Evolutionary conservation across 106 monocot species (phyloP).

Genomic region (Dioscorea zingiberensis): DNA sequence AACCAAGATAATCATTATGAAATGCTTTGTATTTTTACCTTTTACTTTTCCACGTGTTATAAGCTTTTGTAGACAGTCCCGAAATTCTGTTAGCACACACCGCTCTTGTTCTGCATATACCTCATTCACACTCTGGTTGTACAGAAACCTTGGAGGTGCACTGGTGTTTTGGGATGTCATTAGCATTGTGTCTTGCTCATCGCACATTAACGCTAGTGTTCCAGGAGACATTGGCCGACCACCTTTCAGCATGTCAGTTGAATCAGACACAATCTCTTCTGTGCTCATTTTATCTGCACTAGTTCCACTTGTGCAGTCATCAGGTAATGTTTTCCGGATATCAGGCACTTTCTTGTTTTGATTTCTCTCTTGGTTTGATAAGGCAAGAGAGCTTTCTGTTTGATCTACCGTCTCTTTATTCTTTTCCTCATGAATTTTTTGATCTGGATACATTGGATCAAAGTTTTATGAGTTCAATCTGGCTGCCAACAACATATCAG

Average conservation of each 20-base stretch:
- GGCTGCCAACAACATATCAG: too few species aligned
- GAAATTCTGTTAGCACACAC: conserved; percentile 62
- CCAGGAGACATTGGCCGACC: conserved; percentile 86
- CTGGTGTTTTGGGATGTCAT: conserved; percentile 34
- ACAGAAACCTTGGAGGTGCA: conserved; percentile 17
- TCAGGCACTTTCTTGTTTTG: conserved; percentile 18
- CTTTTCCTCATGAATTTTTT: conserved; percentile 35
- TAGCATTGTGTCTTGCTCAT: conserved; percentile 81
- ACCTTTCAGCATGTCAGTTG: conserved; percentile 30
- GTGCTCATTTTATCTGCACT: conserved; percentile 27
- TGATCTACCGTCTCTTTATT: conserved; percentile 35
- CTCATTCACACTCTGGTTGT: conserved; percentile 37
- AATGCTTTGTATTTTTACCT: conserved; percentile 47
- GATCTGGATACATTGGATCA: conserved; percentile 23
- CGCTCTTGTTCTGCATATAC: conserved; percentile 85
- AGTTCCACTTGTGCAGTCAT: conserved; percentile 40
- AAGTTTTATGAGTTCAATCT: too few species aligned
- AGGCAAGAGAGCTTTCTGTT: conserved; percentile 25
- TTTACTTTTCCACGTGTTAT: conserved; percentile 66
- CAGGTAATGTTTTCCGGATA: conserved; percentile 23
- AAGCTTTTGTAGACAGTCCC: conserved; percentile 77
- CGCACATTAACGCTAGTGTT: conserved; percentile 89
- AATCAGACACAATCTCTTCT: conserved; percentile 35
- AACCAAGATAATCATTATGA: too few species aligned
- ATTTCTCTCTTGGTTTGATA: conserved; percentile 33